These are phyloP conservation scores for Penicillium arizonense DNA, from an alignment of 495 filamentous ascomycete species.

Conservation along the genomic window DNA sequence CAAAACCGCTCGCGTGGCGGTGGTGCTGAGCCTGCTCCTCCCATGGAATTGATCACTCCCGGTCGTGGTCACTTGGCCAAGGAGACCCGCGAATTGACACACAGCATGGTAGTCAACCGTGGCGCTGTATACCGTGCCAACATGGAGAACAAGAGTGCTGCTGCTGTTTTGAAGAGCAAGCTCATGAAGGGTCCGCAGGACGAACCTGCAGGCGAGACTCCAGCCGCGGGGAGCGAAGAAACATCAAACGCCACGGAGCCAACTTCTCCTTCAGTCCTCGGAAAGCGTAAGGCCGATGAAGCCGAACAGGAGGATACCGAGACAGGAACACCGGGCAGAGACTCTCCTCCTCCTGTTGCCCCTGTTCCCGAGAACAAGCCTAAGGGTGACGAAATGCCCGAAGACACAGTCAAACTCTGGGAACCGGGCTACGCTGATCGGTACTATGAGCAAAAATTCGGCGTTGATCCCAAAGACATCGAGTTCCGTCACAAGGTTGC, in stretches of 20 bases:
- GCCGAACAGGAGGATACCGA: slow-evolving; percentile 61
- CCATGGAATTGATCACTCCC: slow-evolving; percentile 59
- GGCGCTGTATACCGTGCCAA: slow-evolving; percentile 73
- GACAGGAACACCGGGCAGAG: slow-evolving; percentile 55
- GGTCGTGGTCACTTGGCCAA: slow-evolving; percentile 56
- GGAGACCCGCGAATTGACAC: slow-evolving; percentile 64
- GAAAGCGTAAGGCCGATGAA: slow-evolving; percentile 62
- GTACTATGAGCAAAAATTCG: slow-evolving; percentile 97
- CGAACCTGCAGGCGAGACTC: slow-evolving; percentile 14
- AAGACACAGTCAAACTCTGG: slow-evolving; percentile 88
- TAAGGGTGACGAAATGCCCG: slow-evolving; percentile 58
- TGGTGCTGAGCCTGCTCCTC: slow-evolving; percentile 40
- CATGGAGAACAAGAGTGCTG: slow-evolving; percentile 90
- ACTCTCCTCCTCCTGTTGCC: slow-evolving; percentile 43
- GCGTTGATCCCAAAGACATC: slow-evolving; percentile 75
- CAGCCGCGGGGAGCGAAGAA: slow-evolving; percentile 14
- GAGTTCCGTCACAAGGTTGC: slow-evolving; percentile 91
- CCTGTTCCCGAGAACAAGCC: slow-evolving; percentile 31
- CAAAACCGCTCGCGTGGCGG: slow-evolving; percentile 29
- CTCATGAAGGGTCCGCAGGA: slow-evolving; percentile 52
- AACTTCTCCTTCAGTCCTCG: slow-evolving; percentile 48
- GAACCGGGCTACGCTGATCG: slow-evolving; percentile 91
- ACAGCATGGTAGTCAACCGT: slow-evolving; percentile 85
- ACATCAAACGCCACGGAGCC: slow-evolving; percentile 18
- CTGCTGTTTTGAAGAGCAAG: slow-evolving; percentile 81